A percentile compares a stretch with the other conserved stretches of the same genome.
Evolutionary conservation across 345 rosid species (phyloP).

Genomic region (Gossypium herbaceum): DNA sequence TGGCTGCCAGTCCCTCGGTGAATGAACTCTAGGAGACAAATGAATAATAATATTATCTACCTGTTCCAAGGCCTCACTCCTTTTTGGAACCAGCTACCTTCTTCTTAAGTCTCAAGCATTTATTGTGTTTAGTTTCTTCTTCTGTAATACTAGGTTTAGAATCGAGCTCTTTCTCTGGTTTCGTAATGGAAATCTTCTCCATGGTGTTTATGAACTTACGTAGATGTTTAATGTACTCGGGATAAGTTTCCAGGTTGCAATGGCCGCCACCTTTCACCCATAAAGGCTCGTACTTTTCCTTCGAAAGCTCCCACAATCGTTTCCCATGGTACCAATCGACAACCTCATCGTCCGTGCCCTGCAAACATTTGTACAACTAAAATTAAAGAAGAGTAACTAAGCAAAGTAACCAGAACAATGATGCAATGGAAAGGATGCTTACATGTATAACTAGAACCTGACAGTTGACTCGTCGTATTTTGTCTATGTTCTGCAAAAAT

Average conservation of each 20-base stretch:
- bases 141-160: conserved; percentile 57
- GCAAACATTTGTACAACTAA: conserved; percentile 19
- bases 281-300: conserved; percentile 85
- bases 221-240: conserved; percentile 84
- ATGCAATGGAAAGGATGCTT: conserved; percentile 26
- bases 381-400: neutral
- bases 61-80: neutral
- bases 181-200: conserved; percentile 73
- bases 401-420: neutral
- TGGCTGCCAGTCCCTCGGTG: neutral
- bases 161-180: conserved; percentile 39
- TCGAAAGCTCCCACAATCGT: conserved; percentile 86
- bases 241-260: conserved; percentile 92
- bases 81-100: conserved; percentile 28
- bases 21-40: conserved; percentile 4
- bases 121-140: conserved; percentile 40
- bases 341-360: conserved; percentile 92
- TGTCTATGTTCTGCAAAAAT: conserved; percentile 84
- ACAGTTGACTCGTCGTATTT: conserved; percentile 77
- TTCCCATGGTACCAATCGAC: conserved; percentile 90
- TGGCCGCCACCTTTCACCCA: conserved; percentile 99
- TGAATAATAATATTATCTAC: conserved; percentile 4
- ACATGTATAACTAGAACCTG: conserved; percentile 97
- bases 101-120: conserved; percentile 62
- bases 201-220: conserved; percentile 74